Evolutionary conservation across 306 rosid genomes (phyloP), one percentile per base, ranked within the genome.

Genomic region (Trichosanthes cucumerina): DNA sequence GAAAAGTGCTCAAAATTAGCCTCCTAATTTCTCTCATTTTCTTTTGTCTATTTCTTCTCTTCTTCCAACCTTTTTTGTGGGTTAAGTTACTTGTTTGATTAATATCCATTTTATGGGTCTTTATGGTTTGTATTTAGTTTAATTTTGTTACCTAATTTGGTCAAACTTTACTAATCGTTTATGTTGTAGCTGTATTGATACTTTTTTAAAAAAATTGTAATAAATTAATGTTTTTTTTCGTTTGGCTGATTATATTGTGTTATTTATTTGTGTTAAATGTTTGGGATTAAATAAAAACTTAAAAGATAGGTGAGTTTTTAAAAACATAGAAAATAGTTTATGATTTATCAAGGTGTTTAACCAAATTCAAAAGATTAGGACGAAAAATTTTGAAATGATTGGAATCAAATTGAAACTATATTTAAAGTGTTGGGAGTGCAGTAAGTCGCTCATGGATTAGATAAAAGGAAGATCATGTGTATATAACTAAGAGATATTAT

Each of bases 1-100:
- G 44, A 52, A 79, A 85, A 58, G 1, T 36, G 47, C 85, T 72
- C 74, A 75, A 75, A 46, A 65, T 65, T 75, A 78, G 81, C 49
- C 68, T 85, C 80, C 79, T 80, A 78, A 23, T 71, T 28, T 79
- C 41, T 46, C 49, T 71, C 8, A 33, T 7, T 19, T 47, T 34
- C 41, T 1, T 15, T 68, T 6, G 10, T 64, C 41, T 39, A 63
- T 63, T 63, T 63, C 41, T 63, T 63, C 34, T 58, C 8, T 57
- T 21, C 7, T 24, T 58, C 34, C 65, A 58, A 58, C 34, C 34
- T 28, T 11, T 53, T 58, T 58, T 11, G 26, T 24, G 36, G 65
- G 65, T 23, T 58, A 24, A 58, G 31, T 8, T 23, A 19, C 53
- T 13, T 47, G 64, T 58, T 58, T 4, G 6, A 58, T 58, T 58